Base-by-base conservation (phyloP, 495 filamentous ascomycete genomes). In the Penicillium angulare region DNA sequence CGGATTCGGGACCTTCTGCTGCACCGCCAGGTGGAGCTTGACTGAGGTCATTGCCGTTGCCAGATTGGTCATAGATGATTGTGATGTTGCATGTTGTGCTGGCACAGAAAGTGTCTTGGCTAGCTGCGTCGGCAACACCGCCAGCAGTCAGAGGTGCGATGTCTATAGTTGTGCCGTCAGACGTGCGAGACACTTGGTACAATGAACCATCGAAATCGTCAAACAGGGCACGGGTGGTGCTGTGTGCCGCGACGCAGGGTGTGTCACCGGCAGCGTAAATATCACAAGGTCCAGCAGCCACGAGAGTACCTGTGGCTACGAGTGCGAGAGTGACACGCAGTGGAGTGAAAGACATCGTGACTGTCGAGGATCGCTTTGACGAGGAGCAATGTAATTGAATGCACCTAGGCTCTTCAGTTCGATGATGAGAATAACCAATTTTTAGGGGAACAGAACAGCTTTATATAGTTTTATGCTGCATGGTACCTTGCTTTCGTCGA, bases 61-160 rank as follows among this genome's bases (percentile, higher is more conserved):
- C 78, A 12, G 79, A 78, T 63, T 83, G 79, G 61, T 83, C 80
- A 56, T 82, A 83, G 40, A 83, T 81, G 50, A 77, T 73, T 0
- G 73, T 74, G 55, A 83, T 82, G 40, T 79, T 64, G 59, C 80
- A 83, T 46, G 75, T 81, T 1, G 80, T 82, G 54, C 63, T 50
- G 35, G 68, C 65, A 55, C 80, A 83, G 70, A 83, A 83, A 38
- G 63, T 47, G 60, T 82, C 80, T 60, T 83, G 80, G 43, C 75
- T 62, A 12, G 68, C 66, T 26, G 78, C 75, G 69, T 83, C 72
- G 17, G 80, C 80, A 1, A 83, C 75, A 49, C 74, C 75, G 13
- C 79, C 79, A 15, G 75, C 65, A 3, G 72, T 67, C 2, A 73
- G 56, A 1, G 80, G 76, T 6, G 62, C 21, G 43, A 83, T 79